These are phyloP conservation scores for Tinospora cordifolia DNA, from an alignment of 164 flowering plant species.

Conservation along the genomic window DNA sequence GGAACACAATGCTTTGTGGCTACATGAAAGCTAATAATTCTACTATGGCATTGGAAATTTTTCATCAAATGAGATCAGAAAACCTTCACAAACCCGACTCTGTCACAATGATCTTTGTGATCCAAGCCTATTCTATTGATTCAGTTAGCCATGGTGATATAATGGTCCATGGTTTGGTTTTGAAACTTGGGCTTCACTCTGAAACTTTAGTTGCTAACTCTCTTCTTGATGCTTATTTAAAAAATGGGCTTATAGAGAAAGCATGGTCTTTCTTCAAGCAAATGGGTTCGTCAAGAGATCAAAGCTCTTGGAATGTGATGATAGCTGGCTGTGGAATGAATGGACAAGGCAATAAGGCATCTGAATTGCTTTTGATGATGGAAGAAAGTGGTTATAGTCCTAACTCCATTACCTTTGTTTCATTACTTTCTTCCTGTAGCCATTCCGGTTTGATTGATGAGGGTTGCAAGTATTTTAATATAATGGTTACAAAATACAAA, in stretches of 20 bases:
- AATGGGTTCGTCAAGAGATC: conserved; percentile 25
- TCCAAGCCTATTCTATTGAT: conserved; percentile 21
- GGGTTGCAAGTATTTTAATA: conserved; percentile 23
- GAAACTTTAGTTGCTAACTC: conserved; percentile 24
- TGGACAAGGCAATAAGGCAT: conserved; percentile 30
- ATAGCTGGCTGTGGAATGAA: conserved; percentile 34
- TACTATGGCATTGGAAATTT: conserved; percentile 18
- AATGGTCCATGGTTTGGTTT: conserved; percentile 22
- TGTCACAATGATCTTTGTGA: conserved; percentile 24
- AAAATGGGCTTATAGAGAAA: conserved; percentile 23
- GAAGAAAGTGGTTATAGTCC: conserved; percentile 23
- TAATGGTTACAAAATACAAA: conserved; percentile 26
- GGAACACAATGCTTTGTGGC: conserved; percentile 34
- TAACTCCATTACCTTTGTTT: conserved; percentile 30
- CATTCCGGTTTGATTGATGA: conserved; percentile 31
- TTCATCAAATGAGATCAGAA: conserved; percentile 28
- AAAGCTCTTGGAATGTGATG: conserved; percentile 39
- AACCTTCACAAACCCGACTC: conserved; percentile 23
- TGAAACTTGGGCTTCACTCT: conserved; percentile 24
- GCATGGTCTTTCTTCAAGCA: conserved; percentile 26
- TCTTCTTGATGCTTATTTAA: conserved; percentile 31
- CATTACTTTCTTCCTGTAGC: conserved; percentile 36
- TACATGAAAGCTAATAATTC: conserved; percentile 19
- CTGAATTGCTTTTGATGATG: conserved; percentile 18
- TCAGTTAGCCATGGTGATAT: conserved; percentile 18